Conservation (phyloP, 2,329 filamentous ascomycete species). For the Aureobasidium sp. region DNA sequence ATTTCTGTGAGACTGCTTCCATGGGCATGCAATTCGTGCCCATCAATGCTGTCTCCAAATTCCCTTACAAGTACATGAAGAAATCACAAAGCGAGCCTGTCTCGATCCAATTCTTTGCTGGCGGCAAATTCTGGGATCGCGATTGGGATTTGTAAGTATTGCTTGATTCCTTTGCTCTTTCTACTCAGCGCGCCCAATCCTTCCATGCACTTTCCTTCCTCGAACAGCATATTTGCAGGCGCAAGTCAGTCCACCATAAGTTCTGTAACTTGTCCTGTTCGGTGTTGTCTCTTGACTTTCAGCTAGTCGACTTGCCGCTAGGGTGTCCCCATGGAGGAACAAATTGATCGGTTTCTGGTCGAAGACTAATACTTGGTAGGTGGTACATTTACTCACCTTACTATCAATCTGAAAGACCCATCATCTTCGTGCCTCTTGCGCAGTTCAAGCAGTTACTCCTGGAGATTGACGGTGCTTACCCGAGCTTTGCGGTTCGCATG, state of each 20-base stretch:
- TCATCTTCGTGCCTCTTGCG: conserved; percentile 57
- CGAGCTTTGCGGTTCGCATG: conserved; percentile 48
- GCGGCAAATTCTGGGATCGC: conserved; percentile 48
- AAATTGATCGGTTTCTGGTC: background rate
- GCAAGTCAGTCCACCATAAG: too few species aligned
- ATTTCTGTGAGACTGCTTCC: conserved; percentile 25
- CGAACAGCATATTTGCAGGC: background rate
- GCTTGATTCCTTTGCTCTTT: background rate
- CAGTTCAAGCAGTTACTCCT: conserved; percentile 59
- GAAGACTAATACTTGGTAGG: conserved; percentile 12
- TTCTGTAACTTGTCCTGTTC: too few species aligned
- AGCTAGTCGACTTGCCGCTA: background rate
- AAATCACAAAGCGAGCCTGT: conserved; percentile 32
- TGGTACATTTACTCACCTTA: conserved; percentile 21
- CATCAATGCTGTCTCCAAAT: conserved; percentile 44
- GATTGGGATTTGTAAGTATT: conserved; percentile 67
- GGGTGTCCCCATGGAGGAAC: background rate
- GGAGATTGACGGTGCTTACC: conserved; percentile 51
- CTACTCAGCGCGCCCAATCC: background rate
- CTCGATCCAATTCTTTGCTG: conserved; percentile 45
- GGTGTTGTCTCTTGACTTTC: background rate
- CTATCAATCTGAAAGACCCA: conserved; percentile 36
- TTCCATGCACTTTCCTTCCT: background rate
- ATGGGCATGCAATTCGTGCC: conserved; percentile 29
- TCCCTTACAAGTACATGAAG: conserved; percentile 52